phyloP scores from a whole-genome alignment of 164 flowering plant genomes.

The Umbellularia californica region DNA sequence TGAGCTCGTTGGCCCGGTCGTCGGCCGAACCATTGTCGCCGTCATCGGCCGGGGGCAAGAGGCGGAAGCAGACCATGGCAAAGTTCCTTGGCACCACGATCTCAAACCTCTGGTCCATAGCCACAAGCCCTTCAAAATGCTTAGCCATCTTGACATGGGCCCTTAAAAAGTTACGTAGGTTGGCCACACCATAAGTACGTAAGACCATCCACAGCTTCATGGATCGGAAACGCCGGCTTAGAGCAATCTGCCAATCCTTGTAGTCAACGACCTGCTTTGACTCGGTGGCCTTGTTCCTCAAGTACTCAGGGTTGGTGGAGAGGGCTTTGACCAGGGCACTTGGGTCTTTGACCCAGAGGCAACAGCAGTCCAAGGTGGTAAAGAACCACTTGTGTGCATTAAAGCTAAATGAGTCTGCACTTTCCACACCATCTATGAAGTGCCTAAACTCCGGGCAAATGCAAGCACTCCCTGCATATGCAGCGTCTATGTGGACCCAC shows the following conservation, averaged over 20 bases:
- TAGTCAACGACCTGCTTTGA: constrained; percentile 54
- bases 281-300: constrained; percentile 51
- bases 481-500: constrained; percentile 65
- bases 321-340: constrained; percentile 36
- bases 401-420: constrained; percentile 52
- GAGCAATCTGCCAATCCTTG: constrained; percentile 72
- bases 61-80: constrained; percentile 51
- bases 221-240: constrained; percentile 55
- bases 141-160: constrained; percentile 56
- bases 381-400: constrained; percentile 81
- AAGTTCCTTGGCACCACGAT: constrained; percentile 51
- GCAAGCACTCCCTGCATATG: constrained; percentile 64
- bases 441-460: constrained; percentile 65
- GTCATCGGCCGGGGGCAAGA: not conserved
- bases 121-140: constrained; percentile 42
- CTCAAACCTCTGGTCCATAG: constrained; percentile 50
- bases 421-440: constrained; percentile 54
- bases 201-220: constrained; percentile 69
- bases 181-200: constrained; percentile 50
- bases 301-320: constrained; percentile 56
- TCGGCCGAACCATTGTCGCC: not conserved
- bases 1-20: constrained; percentile 28
- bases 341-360: constrained; percentile 67
- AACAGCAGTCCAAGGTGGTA: constrained; percentile 58
- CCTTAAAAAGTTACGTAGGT: constrained; percentile 38